Evolutionary conservation across 1,284 basidiomycete species (phyloP).

Genomic region (Apiotrichum porosum): DNA sequence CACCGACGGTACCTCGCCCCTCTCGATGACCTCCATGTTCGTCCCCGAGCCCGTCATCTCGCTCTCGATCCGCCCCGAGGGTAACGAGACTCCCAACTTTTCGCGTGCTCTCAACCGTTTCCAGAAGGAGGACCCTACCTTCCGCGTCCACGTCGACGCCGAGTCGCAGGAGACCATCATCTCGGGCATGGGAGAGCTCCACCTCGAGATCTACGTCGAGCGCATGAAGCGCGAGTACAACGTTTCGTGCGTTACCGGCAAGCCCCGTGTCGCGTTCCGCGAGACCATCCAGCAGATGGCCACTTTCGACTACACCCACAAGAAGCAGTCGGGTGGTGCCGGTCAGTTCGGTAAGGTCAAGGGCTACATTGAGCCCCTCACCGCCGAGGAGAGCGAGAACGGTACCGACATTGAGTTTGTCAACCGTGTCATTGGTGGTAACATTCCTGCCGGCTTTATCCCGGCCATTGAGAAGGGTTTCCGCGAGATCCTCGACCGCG

Average conservation of each 20-base stretch:
- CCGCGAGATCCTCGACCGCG: conserved; percentile 89
- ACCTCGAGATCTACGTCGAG: conserved; percentile 98
- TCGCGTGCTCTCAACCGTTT: conserved; percentile 95
- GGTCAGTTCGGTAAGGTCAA: conserved; percentile 94
- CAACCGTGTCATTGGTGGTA: conserved; percentile 85
- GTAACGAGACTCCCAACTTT: conserved; percentile 90
- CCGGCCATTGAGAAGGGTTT: conserved; percentile 98
- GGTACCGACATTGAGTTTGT: conserved; percentile 85
- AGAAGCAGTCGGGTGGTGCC: conserved; percentile 97
- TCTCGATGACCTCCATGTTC: conserved; percentile 96
- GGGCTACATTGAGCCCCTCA: conserved; percentile 87
- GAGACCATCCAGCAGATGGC: conserved; percentile 83
- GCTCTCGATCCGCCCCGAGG: conserved; percentile 84
- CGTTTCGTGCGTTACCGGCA: conserved; percentile 87
- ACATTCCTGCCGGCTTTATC: conserved; percentile 85
- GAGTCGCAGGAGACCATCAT: conserved; percentile 99
- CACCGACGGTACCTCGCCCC: conserved; percentile 80
- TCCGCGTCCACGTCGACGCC: conserved; percentile 90
- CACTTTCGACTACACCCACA: conserved; percentile 89
- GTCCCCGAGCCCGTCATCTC: conserved; percentile 99
- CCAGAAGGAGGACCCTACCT: conserved; percentile 99
- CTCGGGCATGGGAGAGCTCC: conserved; percentile 98
- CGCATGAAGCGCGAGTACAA: conserved; percentile 98
- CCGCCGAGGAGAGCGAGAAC: conserved; percentile 60
- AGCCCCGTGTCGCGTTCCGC: conserved; percentile 94